Evolutionary conservation across 83 land plant species (phyloP), one percentile per base, ranked within the genome.

Genomic region (Picea abies): DNA sequence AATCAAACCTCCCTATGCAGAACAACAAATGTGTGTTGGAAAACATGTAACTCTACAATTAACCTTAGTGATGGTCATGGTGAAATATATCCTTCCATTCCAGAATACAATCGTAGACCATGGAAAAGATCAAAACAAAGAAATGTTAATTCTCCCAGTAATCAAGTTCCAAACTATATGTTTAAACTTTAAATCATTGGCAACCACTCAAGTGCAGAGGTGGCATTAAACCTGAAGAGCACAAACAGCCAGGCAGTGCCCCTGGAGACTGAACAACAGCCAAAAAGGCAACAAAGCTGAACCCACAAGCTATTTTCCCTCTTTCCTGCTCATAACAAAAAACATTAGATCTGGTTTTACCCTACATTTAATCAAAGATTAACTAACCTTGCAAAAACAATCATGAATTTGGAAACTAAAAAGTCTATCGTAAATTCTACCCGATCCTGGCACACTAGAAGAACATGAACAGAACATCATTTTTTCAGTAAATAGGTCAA

Each of bases 1-100:
- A 94, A 86, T 95, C 99, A 88, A 97, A 93, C 84, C 99, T 92
- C 69, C 99, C 99, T 96, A 85, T 23, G 26, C 11, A 63, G 35
- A 44, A 49, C 22, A 19, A 39, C 56, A 63, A 63, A 41, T 14
- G 11, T 10, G 44, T 32, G 26, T 37, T 32, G 4, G 80, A 29
- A 60, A 61, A 60, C 37, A 32, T 32, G 17, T n/a, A 76, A n/a
- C 79, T 47, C 35, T 47, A 49, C 41, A 4, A 49, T 49, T 47
- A 19, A 39, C 41, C 41, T 15, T 25, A 49, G 56, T 47, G 60
- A 77, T 12, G 8, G 16, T 35, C 17, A 39, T 32, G 72, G 44
- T 69, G 41, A 77, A 77, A 22, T 47, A 47, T 15, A 12, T 77
- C 26, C 25, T 47, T 77, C 60, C 16, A 76, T 49, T 47, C 15